Conservation (phyloP, 2,329 filamentous ascomycete genomes). For the Thelonectria discophora region DNA sequence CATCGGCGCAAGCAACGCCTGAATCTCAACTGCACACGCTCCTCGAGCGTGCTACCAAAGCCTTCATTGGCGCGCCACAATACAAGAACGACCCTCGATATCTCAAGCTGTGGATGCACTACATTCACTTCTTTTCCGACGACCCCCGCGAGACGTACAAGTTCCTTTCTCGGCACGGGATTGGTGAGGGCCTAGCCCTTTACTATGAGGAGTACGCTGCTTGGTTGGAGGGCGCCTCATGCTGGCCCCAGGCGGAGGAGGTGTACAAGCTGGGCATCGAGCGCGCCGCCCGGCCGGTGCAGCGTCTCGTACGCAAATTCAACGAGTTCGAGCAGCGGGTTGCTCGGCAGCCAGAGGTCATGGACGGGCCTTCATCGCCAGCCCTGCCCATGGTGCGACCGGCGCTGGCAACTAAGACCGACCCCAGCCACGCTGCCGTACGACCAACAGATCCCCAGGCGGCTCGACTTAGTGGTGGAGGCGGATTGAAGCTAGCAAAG, state of each 20-base stretch:
- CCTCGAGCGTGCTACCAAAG: constrained; percentile 90
- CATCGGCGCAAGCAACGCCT: constrained; percentile 88
- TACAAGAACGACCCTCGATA: constrained; percentile 98
- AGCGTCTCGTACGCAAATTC: constrained; percentile 87
- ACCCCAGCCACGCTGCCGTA: constrained; percentile 78
- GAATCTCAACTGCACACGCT: constrained; percentile 90
- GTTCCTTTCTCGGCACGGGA: constrained; percentile 86
- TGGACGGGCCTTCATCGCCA: constrained; percentile 80
- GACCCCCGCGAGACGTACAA: constrained; percentile 92
- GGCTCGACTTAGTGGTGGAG: constrained; percentile 58
- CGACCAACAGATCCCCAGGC: constrained; percentile 72
- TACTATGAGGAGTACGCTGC: constrained; percentile 98
- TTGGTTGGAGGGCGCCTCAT: constrained; percentile 84
- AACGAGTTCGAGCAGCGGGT: constrained; percentile 86
- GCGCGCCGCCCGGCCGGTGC: constrained; percentile 82
- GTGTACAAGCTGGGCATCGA: constrained; percentile 92
- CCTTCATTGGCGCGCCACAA: constrained; percentile 83
- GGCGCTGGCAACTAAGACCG: constrained; percentile 83
- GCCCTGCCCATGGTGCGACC: constrained; percentile 85
- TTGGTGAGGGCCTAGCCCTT: constrained; percentile 86
- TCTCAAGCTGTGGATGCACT: constrained; percentile 91
- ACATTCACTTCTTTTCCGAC: constrained; percentile 92
- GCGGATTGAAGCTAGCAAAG: constrained; percentile 71
- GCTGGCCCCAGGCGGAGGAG: constrained; percentile 93
- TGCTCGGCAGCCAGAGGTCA: constrained; percentile 69